phyloP scores from a whole-genome alignment of 169 alveolate genomes.

The Perkinsus olseni region DNA sequence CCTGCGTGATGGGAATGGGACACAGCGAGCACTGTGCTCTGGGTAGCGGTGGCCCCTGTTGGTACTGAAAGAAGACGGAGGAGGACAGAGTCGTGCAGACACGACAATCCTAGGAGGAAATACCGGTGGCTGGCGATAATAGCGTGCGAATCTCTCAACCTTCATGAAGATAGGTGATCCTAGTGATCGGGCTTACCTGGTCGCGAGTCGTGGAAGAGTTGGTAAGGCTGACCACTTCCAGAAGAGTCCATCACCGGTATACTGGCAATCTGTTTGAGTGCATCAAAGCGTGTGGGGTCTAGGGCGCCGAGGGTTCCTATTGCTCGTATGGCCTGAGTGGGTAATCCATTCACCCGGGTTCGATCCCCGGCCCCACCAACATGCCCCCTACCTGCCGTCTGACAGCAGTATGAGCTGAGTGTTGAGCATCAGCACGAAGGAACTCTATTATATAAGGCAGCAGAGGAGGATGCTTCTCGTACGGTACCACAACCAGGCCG shows the following conservation, averaged over 20 bases:
- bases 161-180: no score
- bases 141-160: no score
- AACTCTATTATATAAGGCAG: neutral
- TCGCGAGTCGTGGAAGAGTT: neutral
- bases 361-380: neutral
- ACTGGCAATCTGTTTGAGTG: neutral
- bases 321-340: neutral
- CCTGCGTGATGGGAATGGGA: neutral
- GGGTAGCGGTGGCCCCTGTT: neutral
- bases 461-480: neutral
- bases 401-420: neutral
- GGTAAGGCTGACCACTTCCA: neutral
- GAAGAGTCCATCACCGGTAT: neutral
- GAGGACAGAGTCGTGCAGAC: no score
- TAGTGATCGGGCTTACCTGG: neutral
- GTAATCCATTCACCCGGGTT: neutral
- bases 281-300: neutral
- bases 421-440: neutral
- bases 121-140: no score
- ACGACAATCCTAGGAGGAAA: no score
- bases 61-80: no score
- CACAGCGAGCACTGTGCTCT: neutral
- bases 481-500: neutral
- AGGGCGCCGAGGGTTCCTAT: constrained; percentile 12
- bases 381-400: neutral